phyloP scores from a whole-genome alignment of 106 monocot genomes.

The Allium cepa region DNA sequence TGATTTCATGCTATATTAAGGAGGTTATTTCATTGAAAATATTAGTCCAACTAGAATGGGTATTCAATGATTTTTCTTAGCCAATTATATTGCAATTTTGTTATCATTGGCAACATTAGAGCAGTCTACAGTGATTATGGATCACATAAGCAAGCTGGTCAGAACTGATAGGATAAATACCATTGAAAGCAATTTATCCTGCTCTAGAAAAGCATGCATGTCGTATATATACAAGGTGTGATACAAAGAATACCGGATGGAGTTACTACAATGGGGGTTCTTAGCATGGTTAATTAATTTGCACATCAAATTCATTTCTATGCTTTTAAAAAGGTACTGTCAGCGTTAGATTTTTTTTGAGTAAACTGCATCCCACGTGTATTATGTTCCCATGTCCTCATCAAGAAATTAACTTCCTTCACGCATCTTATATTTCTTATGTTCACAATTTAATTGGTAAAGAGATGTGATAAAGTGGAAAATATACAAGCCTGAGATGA shows the following conservation, averaged over 20 bases:
- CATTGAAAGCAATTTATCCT: constrained; percentile 24
- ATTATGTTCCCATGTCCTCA: no score
- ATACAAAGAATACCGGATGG: constrained; percentile 31
- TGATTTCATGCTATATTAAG: constrained; percentile 30
- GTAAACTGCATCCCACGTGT: not conserved
- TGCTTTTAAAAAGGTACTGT: not conserved
- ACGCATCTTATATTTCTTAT: no score
- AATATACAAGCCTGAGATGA: no score
- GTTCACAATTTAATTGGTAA: no score
- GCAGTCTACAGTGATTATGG: constrained; percentile 32
- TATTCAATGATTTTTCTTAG: constrained; percentile 31
- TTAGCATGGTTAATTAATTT: constrained; percentile 20
- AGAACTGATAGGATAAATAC: constrained; percentile 31
- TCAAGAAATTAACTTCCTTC: no score
- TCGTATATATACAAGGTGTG: constrained; percentile 22
- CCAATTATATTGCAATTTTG: constrained; percentile 27
- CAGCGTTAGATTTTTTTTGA: no score
- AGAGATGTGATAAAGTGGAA: no score
- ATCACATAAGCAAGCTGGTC: constrained; percentile 25
- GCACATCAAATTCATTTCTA: constrained; percentile 1
- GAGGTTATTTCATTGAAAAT: constrained; percentile 34
- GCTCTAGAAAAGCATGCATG: constrained; percentile 28
- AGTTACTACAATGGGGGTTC: constrained; percentile 33
- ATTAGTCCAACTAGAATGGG: constrained; percentile 35
- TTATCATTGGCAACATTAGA: constrained; percentile 26